phyloP scores from a whole-genome alignment of 1,139 yeast species.

The Meyerozyma elateridarum region DNA sequence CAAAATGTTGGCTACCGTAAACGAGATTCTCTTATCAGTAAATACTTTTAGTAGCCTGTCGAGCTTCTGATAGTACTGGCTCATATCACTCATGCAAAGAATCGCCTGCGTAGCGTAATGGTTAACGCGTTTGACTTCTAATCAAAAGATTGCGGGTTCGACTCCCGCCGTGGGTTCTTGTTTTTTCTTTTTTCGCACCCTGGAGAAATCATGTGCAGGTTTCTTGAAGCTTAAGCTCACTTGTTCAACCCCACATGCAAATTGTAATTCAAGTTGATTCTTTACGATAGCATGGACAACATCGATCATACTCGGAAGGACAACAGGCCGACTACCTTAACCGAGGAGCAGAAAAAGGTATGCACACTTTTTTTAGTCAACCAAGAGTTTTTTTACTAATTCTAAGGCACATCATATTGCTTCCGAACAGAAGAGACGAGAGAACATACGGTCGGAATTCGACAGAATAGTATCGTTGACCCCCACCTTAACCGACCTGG shows the following conservation, averaged over 20 bases:
- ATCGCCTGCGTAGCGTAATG: constrained; percentile 12
- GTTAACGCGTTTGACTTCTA: constrained; percentile 23
- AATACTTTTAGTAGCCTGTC: too few species aligned
- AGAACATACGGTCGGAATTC: constrained; percentile 43
- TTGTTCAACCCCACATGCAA: constrained; percentile 7
- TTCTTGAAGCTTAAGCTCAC: constrained; percentile 6
- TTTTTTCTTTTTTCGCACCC: not conserved
- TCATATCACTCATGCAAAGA: not conserved
- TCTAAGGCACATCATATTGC: constrained; percentile 45
- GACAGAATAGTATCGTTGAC: constrained; percentile 41
- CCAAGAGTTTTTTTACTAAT: constrained; percentile 5
- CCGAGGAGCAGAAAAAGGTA: constrained; percentile 45
- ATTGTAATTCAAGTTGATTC: constrained; percentile 1
- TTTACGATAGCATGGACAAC: not conserved
- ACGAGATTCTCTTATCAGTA: too few species aligned
- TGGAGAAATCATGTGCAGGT: constrained; percentile 1
- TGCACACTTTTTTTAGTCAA: constrained; percentile 12
- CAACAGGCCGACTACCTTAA: constrained; percentile 27
- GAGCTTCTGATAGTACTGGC: not conserved
- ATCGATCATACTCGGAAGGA: constrained; percentile 14
- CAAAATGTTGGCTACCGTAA: too few species aligned
- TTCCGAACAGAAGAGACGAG: constrained; percentile 47
- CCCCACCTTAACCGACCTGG: constrained; percentile 39
- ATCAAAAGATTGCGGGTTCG: constrained; percentile 23
- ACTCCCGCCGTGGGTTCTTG: constrained; percentile 10